These are phyloP conservation scores for Myriosclerotinia duriaeana DNA, from an alignment of 2,329 filamentous ascomycete species.

Conservation along the genomic window DNA sequence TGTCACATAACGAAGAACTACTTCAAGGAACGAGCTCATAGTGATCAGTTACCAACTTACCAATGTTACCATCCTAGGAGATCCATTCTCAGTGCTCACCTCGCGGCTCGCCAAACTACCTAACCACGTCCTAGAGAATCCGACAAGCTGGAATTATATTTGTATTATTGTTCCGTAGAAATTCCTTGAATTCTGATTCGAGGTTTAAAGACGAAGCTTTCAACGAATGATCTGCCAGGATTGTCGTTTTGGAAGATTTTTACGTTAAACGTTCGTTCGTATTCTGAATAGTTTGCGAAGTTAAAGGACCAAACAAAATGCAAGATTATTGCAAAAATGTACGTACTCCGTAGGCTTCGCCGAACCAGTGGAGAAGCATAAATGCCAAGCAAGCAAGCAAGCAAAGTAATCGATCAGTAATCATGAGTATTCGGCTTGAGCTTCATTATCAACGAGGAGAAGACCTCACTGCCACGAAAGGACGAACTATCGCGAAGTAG, in stretches of 20 bases:
- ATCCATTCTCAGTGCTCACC: neutral
- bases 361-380: no score
- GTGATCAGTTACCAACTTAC: neutral
- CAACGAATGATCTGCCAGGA: no score
- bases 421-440: no score
- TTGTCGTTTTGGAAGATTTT: neutral
- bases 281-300: neutral
- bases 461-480: no score
- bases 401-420: no score
- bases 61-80: neutral
- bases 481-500: no score
- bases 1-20: constrained; percentile 4
- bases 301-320: neutral
- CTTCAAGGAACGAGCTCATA: neutral
- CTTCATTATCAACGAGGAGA: no score
- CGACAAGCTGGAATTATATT: neutral
- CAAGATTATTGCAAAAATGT: no score
- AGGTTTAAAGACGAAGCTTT: no score
- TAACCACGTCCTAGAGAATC: neutral
- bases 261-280: neutral
- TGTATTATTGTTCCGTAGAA: neutral
- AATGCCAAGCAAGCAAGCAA: no score
- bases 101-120: neutral
- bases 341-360: neutral
- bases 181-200: neutral